A percentile compares a stretch with the other conserved stretches of the same genome.
Conservation (phyloP, 208 protist species). For the Balamuthia mandrillaris region DNA sequence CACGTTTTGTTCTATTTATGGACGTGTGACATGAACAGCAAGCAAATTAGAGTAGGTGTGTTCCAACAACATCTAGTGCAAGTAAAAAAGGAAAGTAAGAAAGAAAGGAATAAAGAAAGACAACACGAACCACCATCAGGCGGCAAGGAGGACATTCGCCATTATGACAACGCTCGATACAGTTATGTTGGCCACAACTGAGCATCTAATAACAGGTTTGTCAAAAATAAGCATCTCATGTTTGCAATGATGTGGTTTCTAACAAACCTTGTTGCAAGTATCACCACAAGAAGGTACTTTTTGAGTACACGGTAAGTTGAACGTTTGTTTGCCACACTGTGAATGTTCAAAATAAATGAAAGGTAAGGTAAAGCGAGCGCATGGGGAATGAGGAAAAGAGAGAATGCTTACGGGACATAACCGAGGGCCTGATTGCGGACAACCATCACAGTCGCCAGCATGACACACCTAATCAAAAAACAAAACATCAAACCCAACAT, state of each 20-base stretch:
- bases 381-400: neutral
- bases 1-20: constrained; percentile 10
- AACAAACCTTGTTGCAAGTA: neutral
- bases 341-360: no score
- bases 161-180: neutral
- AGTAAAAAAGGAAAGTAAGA: neutral
- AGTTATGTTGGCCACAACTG: neutral
- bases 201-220: neutral
- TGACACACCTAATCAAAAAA: constrained; percentile 7
- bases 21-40: no score
- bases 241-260: neutral
- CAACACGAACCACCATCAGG: neutral
- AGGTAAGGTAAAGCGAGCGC: no score
- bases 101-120: neutral
- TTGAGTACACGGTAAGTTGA: neutral
- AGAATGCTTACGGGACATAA: neutral
- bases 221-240: neutral
- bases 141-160: constrained; percentile 5
- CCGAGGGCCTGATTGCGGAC: neutral
- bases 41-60: no score
- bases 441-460: neutral
- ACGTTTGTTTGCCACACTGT: neutral
- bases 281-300: neutral
- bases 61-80: neutral
- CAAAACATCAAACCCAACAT: no score